Conservation (phyloP, 2,329 filamentous ascomycete genomes). For the Penicillium fuscoglaucum region DNA sequence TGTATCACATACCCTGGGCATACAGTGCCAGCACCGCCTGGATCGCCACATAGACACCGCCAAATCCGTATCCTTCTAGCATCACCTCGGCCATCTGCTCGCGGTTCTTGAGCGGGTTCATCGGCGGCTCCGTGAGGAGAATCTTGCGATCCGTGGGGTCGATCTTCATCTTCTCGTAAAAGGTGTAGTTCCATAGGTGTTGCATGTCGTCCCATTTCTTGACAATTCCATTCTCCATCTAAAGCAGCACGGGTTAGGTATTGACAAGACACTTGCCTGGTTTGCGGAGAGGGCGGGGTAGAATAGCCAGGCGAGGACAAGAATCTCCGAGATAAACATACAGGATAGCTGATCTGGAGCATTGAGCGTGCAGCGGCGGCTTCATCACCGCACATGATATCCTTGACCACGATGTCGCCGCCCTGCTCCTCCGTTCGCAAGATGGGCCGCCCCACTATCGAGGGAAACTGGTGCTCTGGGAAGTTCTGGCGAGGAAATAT, state of each 20-base stretch:
- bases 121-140: slow-evolving; percentile 91
- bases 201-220: slow-evolving; percentile 99
- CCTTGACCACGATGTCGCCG: slow-evolving; percentile 76
- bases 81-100: slow-evolving; percentile 99
- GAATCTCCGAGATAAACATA: slow-evolving; percentile 43
- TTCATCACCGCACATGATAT: slow-evolving; percentile 99
- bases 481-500: slow-evolving; percentile 69
- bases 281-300: slow-evolving; percentile 24
- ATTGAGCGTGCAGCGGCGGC: slow-evolving; percentile 92
- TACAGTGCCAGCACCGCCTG: slow-evolving; percentile 95
- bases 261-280: slow-evolving; percentile 26
- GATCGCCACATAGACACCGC: slow-evolving; percentile 96
- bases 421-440: slow-evolving; percentile 90
- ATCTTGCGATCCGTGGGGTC: slow-evolving; percentile 93
- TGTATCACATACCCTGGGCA: slow-evolving; percentile 72
- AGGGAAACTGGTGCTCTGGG: slow-evolving; percentile 97
- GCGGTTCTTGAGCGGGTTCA: slow-evolving; percentile 95
- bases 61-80: slow-evolving; percentile 96
- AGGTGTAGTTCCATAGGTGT: slow-evolving; percentile 99
- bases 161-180: slow-evolving; percentile 93
- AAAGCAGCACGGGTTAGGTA: slow-evolving; percentile 22
- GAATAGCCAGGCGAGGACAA: slow-evolving; percentile 10
- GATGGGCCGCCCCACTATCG: slow-evolving; percentile 96
- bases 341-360: slow-evolving; percentile 96
- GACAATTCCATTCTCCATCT: slow-evolving; percentile 99